Evolutionary conservation across 139 green algal species (phyloP).

Genomic region (Chlamydomonas schloesseri): DNA sequence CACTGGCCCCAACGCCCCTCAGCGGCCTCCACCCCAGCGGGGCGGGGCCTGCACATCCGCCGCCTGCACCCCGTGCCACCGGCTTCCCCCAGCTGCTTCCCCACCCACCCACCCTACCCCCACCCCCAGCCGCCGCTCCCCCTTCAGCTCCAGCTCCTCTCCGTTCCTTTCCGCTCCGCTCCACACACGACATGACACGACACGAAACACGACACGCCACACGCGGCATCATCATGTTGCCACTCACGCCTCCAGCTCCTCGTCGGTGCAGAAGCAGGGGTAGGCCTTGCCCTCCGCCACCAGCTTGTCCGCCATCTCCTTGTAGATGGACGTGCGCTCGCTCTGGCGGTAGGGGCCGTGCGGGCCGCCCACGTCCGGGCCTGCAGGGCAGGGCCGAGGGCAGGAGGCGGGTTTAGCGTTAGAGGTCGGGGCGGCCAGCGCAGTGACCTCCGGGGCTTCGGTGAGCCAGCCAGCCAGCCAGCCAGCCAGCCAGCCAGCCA

Average conservation of each 20-base stretch:
- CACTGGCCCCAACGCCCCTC: too few species aligned
- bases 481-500: too few species aligned
- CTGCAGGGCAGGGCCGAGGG: slow-evolving; percentile 43
- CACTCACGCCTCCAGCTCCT: slow-evolving; percentile 83
- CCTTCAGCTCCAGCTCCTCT: background rate
- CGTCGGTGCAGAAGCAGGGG: slow-evolving; percentile 99
- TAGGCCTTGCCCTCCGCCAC: slow-evolving; percentile 90
- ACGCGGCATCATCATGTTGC: background rate
- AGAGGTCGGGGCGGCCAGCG: background rate
- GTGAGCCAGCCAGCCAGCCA: too few species aligned
- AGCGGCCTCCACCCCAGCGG: too few species aligned
- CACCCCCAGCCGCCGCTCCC: background rate
- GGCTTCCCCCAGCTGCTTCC: background rate
- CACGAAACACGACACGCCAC: too few species aligned
- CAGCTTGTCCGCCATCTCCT: slow-evolving; percentile 90
- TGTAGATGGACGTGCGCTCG: slow-evolving; percentile 95
- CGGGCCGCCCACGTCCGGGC: slow-evolving; percentile 89
- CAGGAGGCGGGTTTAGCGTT: background rate
- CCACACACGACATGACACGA: too few species aligned
- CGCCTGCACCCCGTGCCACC: too few species aligned
- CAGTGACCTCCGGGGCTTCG: too few species aligned
- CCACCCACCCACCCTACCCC: background rate
- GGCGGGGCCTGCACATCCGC: too few species aligned
- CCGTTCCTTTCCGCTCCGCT: background rate
- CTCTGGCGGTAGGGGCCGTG: slow-evolving; percentile 96